Evolutionary conservation across 2,329 filamentous ascomycete genomes (phyloP).

Genomic region (Fusarium cyanostomum): DNA sequence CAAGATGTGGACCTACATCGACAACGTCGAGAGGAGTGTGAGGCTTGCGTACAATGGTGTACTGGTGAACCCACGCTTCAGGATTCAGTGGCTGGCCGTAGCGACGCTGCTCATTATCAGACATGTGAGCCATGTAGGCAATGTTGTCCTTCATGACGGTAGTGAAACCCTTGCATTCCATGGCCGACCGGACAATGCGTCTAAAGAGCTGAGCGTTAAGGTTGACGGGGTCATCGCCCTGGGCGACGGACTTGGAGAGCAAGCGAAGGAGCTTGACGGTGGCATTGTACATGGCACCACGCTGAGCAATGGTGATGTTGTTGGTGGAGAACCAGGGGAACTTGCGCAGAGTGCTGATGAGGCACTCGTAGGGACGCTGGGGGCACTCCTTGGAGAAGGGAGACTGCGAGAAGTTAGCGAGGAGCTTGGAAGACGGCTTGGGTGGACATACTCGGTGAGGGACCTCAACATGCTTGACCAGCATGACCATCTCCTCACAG

Average conservation of each 20-base stretch:
- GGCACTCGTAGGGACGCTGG: conserved; percentile 71
- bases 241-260: conserved; percentile 55
- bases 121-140: conserved; percentile 53
- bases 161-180: conserved; percentile 70
- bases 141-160: conserved; percentile 69
- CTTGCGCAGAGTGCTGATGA: conserved; percentile 71
- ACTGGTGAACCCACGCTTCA: conserved; percentile 61
- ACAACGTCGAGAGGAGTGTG: conserved; percentile 61
- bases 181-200: conserved; percentile 61
- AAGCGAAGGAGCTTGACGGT: conserved; percentile 59
- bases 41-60: conserved; percentile 61
- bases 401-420: conserved; percentile 53
- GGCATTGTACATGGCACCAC: conserved; percentile 61
- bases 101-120: conserved; percentile 47
- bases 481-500: conserved; percentile 70
- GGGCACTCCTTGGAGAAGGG: conserved; percentile 69
- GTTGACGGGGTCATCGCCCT: conserved; percentile 52
- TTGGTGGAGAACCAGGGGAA: conserved; percentile 70
- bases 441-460: conserved; percentile 65
- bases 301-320: conserved; percentile 66
- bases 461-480: conserved; percentile 70
- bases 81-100: conserved; percentile 61
- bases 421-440: neutral
- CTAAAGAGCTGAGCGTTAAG: conserved; percentile 63
- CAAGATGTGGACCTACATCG: conserved; percentile 55